A percentile compares a stretch with the other conserved stretches of the same genome.
phyloP scores from a whole-genome alignment of 2,329 filamentous ascomycete species.

The Paradendryphiella salina region DNA sequence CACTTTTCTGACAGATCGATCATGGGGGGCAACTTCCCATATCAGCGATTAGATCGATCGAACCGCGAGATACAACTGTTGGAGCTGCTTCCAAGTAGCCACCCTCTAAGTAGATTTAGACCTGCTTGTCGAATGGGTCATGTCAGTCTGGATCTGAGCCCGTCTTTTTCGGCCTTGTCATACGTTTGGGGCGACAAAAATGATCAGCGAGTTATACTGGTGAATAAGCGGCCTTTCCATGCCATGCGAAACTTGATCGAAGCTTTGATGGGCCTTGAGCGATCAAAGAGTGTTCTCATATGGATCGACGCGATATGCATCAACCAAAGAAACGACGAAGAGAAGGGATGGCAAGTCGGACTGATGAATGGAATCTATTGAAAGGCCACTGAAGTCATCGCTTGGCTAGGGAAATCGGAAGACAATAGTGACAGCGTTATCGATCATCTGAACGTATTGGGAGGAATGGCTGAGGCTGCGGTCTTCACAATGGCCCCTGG shows the following conservation, averaged over 20 bases:
- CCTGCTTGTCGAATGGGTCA: not conserved
- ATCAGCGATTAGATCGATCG: not conserved
- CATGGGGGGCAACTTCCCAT: not conserved
- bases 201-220: not conserved
- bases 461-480: not conserved
- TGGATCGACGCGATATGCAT: slow-evolving; percentile 5
- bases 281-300: not conserved
- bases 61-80: not conserved
- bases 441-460: not conserved
- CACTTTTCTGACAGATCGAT: not conserved
- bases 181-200: not conserved
- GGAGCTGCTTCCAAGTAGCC: not conserved
- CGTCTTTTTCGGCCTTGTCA: not conserved
- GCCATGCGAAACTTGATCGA: not conserved
- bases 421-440: slow-evolving; percentile 1
- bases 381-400: slow-evolving; percentile 1
- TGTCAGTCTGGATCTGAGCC: not conserved
- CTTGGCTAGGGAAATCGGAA: slow-evolving; percentile 16
- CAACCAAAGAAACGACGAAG: slow-evolving; percentile 3
- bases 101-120: not conserved
- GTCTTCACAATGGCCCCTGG: not conserved
- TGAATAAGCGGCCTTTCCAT: not conserved
- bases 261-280: not conserved
- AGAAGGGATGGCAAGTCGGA: slow-evolving; percentile 17
- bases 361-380: slow-evolving; percentile 19